Percentiles rank a stretch among this genome's conserved stretches.
phyloP scores from a whole-genome alignment of 1,284 basidiomycete species.

The Stereum hirsutum region DNA sequence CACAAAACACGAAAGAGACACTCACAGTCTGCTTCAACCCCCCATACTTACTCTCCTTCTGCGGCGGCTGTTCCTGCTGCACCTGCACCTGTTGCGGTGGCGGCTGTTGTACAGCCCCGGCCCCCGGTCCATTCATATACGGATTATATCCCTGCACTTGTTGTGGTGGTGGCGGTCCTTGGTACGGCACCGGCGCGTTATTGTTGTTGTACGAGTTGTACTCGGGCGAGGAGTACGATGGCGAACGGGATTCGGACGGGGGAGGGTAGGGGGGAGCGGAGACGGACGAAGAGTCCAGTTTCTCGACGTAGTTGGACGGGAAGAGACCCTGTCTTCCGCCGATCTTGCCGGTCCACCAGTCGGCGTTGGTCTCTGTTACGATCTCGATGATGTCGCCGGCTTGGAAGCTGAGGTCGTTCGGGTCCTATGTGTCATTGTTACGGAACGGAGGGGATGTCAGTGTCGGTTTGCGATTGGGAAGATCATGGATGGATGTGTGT shows the following conservation, averaged over 20 bases:
- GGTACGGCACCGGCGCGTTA: constrained; percentile 16
- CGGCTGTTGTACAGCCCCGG: constrained; percentile 8
- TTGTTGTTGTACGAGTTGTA: not conserved
- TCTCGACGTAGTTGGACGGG: constrained; percentile 55
- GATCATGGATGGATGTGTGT: not conserved
- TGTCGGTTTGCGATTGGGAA: not conserved
- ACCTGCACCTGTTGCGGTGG: constrained; percentile 22
- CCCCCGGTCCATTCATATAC: constrained; percentile 13
- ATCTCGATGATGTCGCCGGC: constrained; percentile 52
- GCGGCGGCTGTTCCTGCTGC: constrained; percentile 24
- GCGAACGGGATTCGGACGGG: constrained; percentile 5
- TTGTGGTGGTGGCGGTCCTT: constrained; percentile 10
- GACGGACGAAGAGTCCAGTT: constrained; percentile 20
- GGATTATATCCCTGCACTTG: constrained; percentile 25
- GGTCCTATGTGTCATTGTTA: constrained; percentile 31
- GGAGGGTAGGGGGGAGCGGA: constrained; percentile 7
- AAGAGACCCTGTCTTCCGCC: constrained; percentile 55
- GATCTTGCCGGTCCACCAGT: constrained; percentile 57
- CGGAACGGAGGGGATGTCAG: not conserved
- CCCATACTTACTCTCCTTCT: constrained; percentile 54
- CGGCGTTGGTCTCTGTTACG: constrained; percentile 46
- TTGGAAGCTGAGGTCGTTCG: constrained; percentile 49
- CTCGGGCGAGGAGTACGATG: constrained; percentile 2
- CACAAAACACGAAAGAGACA: constrained; percentile 9
- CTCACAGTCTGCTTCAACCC: constrained; percentile 48